Percentiles rank a stretch among this genome's conserved stretches.
Evolutionary conservation across 768 basidiomycete genomes (phyloP).

Genomic region (Kwoniella sp.): DNA sequence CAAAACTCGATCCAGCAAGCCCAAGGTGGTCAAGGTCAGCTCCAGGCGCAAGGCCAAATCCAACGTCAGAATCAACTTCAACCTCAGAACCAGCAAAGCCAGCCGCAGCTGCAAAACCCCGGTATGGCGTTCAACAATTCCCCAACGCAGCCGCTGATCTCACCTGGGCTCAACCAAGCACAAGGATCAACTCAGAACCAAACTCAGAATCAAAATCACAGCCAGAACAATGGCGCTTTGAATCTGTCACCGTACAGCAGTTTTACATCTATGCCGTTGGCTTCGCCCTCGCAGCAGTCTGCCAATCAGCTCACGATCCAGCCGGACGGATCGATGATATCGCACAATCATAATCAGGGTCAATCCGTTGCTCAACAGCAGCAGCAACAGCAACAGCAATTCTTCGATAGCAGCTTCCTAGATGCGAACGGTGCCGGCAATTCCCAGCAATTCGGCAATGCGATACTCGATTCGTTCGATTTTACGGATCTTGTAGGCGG

Average conservation of each 20-base stretch:
- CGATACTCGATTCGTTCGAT: slow-evolving; percentile 39
- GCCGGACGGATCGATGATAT: background rate
- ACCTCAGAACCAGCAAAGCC: slow-evolving; percentile 9
- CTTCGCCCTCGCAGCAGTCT: slow-evolving; percentile 3
- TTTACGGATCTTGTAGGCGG: slow-evolving; percentile 24
- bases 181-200: slow-evolving; percentile 2
- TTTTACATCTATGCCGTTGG: slow-evolving; percentile 1
- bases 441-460: slow-evolving; percentile 31
- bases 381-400: slow-evolving; percentile 14
- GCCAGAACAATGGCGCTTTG: background rate
- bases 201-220: slow-evolving; percentile 4
- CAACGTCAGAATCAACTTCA: slow-evolving; percentile 11
- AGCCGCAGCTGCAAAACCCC: background rate
- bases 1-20: background rate
- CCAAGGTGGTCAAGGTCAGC: background rate
- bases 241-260: slow-evolving; percentile 15
- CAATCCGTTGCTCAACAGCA: slow-evolving; percentile 4
- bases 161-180: background rate
- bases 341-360: background rate
- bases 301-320: background rate
- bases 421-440: slow-evolving; percentile 4
- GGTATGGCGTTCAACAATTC: background rate
- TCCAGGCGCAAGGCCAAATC: slow-evolving; percentile 2
- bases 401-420: background rate
- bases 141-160: background rate